Evolutionary conservation across 2,329 filamentous ascomycete genomes (phyloP).

Genomic region (Blastomyces silverae): DNA sequence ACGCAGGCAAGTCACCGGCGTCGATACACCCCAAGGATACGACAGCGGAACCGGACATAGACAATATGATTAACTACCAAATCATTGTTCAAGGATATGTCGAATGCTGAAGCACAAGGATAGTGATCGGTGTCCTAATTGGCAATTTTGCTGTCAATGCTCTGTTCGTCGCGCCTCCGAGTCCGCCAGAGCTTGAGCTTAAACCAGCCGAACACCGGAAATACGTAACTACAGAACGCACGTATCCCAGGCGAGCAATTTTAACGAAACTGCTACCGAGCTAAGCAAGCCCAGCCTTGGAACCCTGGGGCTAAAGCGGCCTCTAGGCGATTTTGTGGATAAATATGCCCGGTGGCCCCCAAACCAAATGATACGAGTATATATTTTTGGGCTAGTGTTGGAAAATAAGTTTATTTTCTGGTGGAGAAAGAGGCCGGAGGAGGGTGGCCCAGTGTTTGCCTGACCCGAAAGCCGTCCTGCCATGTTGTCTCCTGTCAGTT

Average conservation of each 20-base stretch:
- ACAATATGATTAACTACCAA: neutral
- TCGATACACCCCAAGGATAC: slow-evolving; percentile 9
- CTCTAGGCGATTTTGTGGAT: neutral
- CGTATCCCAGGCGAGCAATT: neutral
- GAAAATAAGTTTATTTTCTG: neutral
- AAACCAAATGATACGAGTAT: neutral
- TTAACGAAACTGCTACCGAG: neutral
- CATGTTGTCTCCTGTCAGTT: neutral
- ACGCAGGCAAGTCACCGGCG: neutral
- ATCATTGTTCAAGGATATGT: neutral
- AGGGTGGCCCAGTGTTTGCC: neutral
- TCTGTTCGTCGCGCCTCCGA: neutral
- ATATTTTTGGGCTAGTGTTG: neutral
- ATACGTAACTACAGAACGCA: neutral
- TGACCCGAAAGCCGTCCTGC: neutral
- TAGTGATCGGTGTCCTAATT: neutral
- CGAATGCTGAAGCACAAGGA: neutral
- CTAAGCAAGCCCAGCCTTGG: neutral
- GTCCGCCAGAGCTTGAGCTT: neutral
- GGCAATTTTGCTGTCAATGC: neutral
- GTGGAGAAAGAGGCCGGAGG: neutral
- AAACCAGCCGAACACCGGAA: neutral
- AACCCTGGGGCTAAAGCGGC: neutral
- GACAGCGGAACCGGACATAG: neutral
- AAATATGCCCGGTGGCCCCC: neutral